phyloP scores from a whole-genome alignment of 768 basidiomycete genomes.

The Gloeophyllum trabeum region DNA sequence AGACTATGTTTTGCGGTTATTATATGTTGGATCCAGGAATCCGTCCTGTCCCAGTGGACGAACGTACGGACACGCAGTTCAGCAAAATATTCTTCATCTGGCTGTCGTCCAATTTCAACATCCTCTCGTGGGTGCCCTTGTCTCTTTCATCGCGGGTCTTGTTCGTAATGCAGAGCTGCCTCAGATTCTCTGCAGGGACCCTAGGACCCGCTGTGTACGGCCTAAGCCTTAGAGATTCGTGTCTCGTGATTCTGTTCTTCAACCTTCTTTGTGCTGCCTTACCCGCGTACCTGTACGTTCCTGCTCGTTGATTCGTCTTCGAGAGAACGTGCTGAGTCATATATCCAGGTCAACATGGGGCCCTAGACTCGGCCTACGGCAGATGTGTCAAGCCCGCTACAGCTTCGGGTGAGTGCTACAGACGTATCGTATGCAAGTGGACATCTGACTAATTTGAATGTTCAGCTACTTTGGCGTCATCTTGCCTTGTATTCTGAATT shows the following conservation, averaged over 20 bases:
- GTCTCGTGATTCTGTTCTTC: conserved; percentile 33
- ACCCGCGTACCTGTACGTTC: conserved; percentile 31
- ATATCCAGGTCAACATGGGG: conserved; percentile 50
- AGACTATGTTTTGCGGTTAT: neutral
- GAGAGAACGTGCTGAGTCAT: neutral
- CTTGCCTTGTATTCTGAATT: conserved; percentile 33
- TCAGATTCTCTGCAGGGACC: conserved; percentile 34
- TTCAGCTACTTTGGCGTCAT: conserved; percentile 46
- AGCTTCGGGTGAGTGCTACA: conserved; percentile 35
- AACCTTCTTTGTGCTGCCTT: conserved; percentile 29
- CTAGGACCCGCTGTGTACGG: conserved; percentile 32
- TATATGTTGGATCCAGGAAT: conserved; percentile 15
- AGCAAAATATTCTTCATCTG: conserved; percentile 30
- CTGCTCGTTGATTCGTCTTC: neutral
- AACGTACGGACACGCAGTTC: conserved; percentile 26
- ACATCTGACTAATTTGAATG: conserved; percentile 3
- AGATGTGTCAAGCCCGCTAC: conserved; percentile 69
- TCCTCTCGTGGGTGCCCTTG: conserved; percentile 20
- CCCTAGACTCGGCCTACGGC: conserved; percentile 67
- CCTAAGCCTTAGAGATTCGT: conserved; percentile 31
- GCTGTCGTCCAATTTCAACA: conserved; percentile 28
- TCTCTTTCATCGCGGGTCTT: neutral
- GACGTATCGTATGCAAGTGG: conserved; percentile 4
- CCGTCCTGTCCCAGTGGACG: conserved; percentile 18
- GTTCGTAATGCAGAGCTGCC: neutral